Percentiles rank a stretch among this genome's conserved stretches.
Evolutionary conservation across 805 yeast species (phyloP).

Genomic region (Pichia deserticola): DNA sequence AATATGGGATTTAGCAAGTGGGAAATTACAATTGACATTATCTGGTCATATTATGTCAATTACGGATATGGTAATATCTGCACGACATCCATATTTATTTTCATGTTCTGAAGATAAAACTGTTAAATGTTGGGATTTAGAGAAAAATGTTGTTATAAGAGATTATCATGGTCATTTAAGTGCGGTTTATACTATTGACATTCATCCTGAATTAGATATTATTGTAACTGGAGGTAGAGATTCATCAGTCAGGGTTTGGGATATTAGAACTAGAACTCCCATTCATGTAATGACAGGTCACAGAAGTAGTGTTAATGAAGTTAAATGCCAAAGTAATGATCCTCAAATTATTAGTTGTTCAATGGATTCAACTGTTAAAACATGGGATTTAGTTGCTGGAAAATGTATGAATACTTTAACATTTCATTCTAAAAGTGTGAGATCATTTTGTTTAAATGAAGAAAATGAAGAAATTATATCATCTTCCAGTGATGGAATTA

Average conservation of each 20-base stretch:
- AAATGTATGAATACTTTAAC: conserved; percentile 65
- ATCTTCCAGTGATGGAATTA: conserved; percentile 73
- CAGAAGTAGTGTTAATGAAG: conserved; percentile 61
- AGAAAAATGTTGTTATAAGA: conserved; percentile 69
- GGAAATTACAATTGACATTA: conserved; percentile 61
- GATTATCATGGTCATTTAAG: conserved; percentile 93
- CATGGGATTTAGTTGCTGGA: conserved; percentile 90
- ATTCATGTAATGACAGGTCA: conserved; percentile 81
- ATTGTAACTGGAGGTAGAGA: conserved; percentile 88
- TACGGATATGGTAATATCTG: conserved; percentile 64
- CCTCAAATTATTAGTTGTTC: conserved; percentile 85
- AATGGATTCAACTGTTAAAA: conserved; percentile 72
- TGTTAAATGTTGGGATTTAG: conserved; percentile 94
- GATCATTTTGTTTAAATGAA: conserved; percentile 66
- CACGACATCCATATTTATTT: conserved; percentile 79
- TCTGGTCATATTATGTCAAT: conserved; percentile 92
- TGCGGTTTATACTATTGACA: conserved; percentile 73
- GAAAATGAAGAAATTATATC: conserved; percentile 67
- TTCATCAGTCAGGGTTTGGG: conserved; percentile 86
- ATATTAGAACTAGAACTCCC: conserved; percentile 69
- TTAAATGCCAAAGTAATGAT: conserved; percentile 59
- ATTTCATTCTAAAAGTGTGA: conserved; percentile 75
- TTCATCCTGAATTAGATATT: conserved; percentile 83
- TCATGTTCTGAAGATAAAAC: conserved; percentile 91
- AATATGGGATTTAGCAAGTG: conserved; percentile 81